Evolutionary conservation across 495 filamentous ascomycete genomes (phyloP).

Genomic region (Hypoxylon fragiforme): DNA sequence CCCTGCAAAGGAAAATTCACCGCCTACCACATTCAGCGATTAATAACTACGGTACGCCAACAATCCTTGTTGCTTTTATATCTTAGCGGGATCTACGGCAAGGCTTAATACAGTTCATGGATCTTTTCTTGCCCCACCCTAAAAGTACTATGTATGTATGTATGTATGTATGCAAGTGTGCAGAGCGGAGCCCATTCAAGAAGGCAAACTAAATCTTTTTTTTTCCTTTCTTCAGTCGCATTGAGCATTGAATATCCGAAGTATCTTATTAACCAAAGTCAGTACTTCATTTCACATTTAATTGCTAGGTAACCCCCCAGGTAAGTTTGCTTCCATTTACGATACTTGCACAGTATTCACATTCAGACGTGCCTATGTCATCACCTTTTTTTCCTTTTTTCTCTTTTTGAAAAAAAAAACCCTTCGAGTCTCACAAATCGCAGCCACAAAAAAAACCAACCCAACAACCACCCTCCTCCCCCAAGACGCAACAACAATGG

Average conservation of each 20-base stretch:
- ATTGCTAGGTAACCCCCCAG: no score
- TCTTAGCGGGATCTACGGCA: constrained; percentile 31
- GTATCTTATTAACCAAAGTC: no score
- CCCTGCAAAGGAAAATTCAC: constrained; percentile 29
- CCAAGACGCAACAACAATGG: constrained; percentile 70
- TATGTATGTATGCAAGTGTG: no score
- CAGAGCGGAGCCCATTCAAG: no score
- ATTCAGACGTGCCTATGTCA: no score
- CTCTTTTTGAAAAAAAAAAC: constrained; percentile 1
- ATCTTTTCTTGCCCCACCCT: constrained; percentile 9
- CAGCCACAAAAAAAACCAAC: not conserved
- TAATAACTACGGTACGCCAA: no score
- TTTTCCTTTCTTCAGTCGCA: constrained; percentile 5
- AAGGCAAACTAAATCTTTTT: constrained; percentile 5
- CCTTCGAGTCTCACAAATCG: constrained; percentile 2
- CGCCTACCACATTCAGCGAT: constrained; percentile 32
- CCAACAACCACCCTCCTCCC: not conserved
- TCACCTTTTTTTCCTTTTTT: no score
- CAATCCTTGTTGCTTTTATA: constrained; percentile 16
- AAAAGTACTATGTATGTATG: no score
- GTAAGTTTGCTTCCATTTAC: no score
- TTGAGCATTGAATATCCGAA: not conserved
- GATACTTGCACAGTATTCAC: no score
- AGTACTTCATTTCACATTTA: no score
- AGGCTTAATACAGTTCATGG: constrained; percentile 6